Evolutionary conservation across 2,329 filamentous ascomycete genomes (phyloP).

Genomic region (Pseudogymnoascus sp.): DNA sequence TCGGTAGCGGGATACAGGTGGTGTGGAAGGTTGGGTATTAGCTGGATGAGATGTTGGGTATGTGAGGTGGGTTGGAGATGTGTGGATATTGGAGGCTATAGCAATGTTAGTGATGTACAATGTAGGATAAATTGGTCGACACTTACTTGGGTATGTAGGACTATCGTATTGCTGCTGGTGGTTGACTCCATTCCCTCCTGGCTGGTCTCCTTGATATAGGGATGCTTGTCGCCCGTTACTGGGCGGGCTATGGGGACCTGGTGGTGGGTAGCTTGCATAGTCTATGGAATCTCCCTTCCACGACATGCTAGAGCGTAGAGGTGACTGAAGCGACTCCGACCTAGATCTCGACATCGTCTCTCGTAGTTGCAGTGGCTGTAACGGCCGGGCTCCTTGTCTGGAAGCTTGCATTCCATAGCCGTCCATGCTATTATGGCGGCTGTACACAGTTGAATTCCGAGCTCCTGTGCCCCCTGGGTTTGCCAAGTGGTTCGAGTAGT

Average conservation of each 20-base stretch:
- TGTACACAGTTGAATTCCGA: conserved; percentile 45
- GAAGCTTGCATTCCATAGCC: conserved; percentile 39
- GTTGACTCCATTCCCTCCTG: conserved; percentile 34
- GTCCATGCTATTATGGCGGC: conserved; percentile 41
- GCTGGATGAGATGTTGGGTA: conserved; percentile 38
- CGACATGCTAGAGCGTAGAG: conserved; percentile 51
- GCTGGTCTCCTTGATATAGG: conserved; percentile 43
- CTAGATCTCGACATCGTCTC: conserved; percentile 50
- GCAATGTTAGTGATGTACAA: conserved; percentile 15
- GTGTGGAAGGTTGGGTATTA: conserved; percentile 33
- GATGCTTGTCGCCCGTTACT: conserved; percentile 40
- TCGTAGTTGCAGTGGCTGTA: conserved; percentile 51
- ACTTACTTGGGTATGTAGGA: conserved; percentile 44
- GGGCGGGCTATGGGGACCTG: conserved; percentile 38
- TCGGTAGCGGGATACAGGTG: conserved; percentile 38
- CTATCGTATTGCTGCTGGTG: conserved; percentile 41
- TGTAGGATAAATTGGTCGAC: conserved; percentile 12
- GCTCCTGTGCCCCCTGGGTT: conserved; percentile 40
- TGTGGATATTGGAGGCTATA: conserved; percentile 38
- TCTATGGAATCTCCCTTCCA: conserved; percentile 56
- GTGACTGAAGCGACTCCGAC: conserved; percentile 51
- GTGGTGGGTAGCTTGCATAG: conserved; percentile 41
- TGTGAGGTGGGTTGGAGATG: conserved; percentile 41
- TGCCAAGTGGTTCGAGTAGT: conserved; percentile 43
- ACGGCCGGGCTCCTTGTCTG: conserved; percentile 40